Evolutionary conservation across 2,329 filamentous ascomycete genomes (phyloP).

Genomic region (Leptoxyphium fumago): DNA sequence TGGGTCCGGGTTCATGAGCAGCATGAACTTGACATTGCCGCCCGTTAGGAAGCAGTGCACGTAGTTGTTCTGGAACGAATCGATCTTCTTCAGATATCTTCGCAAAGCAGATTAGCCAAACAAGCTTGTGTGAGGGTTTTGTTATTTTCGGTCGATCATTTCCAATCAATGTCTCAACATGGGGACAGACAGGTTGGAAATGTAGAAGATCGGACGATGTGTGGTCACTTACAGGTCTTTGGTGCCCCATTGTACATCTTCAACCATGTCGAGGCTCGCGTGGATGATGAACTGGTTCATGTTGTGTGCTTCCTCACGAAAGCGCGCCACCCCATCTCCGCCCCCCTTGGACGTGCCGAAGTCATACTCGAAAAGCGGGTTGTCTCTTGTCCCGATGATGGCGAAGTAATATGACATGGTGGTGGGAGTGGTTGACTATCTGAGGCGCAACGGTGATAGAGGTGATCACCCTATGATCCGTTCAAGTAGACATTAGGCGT

Average conservation of each 20-base stretch:
- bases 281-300: slow-evolving; percentile 98
- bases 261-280: slow-evolving; percentile 82
- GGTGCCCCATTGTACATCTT: slow-evolving; percentile 88
- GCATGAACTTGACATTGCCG: slow-evolving; percentile 82
- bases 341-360: slow-evolving; percentile 94
- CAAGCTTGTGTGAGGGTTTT: not conserved
- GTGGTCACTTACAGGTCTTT: slow-evolving; percentile 53
- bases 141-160: not conserved
- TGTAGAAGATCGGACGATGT: no score
- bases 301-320: slow-evolving; percentile 74
- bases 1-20: slow-evolving; percentile 66
- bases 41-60: slow-evolving; percentile 84
- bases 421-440: not conserved
- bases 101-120: not conserved
- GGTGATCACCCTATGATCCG: no score
- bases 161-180: not conserved
- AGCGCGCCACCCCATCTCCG: slow-evolving; percentile 81
- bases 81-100: slow-evolving; percentile 91
- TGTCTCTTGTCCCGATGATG: slow-evolving; percentile 89
- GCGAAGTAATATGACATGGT: slow-evolving; percentile 96
- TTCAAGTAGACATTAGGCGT: no score
- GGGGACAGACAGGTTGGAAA: no score
- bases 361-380: slow-evolving; percentile 89
- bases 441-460: no score
- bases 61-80: slow-evolving; percentile 92